A percentile compares a stretch with the other conserved stretches of the same genome.
Conservation (phyloP, 192 early-diverging fungal genomes). For the Podila epigama region DNA sequence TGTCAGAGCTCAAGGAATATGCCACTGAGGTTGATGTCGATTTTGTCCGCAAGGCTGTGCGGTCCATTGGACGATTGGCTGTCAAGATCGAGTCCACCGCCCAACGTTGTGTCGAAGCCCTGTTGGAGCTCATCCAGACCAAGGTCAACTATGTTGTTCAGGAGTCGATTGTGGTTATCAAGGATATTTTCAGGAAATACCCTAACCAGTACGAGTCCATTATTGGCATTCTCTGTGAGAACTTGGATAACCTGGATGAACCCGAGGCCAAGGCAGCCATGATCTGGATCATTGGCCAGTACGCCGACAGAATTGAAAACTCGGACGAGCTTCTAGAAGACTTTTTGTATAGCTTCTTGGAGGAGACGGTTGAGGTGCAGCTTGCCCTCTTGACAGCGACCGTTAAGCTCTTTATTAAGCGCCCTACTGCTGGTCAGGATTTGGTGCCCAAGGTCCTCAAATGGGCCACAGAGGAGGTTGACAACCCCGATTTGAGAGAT, state of each 20-base stretch:
- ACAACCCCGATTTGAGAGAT: slow-evolving; percentile 98
- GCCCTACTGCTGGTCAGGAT: slow-evolving; percentile 90
- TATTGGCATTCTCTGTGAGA: slow-evolving; percentile 92
- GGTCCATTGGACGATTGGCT: slow-evolving; percentile 95
- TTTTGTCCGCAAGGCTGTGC: slow-evolving; percentile 96
- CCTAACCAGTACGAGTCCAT: slow-evolving; percentile 96
- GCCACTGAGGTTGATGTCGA: slow-evolving; percentile 97
- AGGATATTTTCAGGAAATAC: slow-evolving; percentile 98
- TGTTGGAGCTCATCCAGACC: slow-evolving; percentile 94
- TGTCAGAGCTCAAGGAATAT: slow-evolving; percentile 94
- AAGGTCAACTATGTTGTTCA: slow-evolving; percentile 99
- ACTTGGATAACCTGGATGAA: slow-evolving; percentile 95
- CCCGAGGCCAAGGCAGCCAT: slow-evolving; percentile 98
- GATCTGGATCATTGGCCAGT: slow-evolving; percentile 99
- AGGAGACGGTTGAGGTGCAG: slow-evolving; percentile 92
- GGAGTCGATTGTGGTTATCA: slow-evolving; percentile 97
- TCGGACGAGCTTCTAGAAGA: slow-evolving; percentile 87
- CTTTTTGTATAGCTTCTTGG: slow-evolving; percentile 90
- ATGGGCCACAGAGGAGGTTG: slow-evolving; percentile 92
- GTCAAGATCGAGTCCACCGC: slow-evolving; percentile 93
- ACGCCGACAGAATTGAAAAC: slow-evolving; percentile 97
- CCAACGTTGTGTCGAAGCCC: slow-evolving; percentile 84
- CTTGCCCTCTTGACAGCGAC: slow-evolving; percentile 92
- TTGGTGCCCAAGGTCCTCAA: slow-evolving; percentile 94
- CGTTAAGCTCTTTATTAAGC: slow-evolving; percentile 96